These are phyloP conservation scores for Hemisphaericaspora lyxosophila DNA, from an alignment of 1,139 yeast genomes.

Conservation along the genomic window DNA sequence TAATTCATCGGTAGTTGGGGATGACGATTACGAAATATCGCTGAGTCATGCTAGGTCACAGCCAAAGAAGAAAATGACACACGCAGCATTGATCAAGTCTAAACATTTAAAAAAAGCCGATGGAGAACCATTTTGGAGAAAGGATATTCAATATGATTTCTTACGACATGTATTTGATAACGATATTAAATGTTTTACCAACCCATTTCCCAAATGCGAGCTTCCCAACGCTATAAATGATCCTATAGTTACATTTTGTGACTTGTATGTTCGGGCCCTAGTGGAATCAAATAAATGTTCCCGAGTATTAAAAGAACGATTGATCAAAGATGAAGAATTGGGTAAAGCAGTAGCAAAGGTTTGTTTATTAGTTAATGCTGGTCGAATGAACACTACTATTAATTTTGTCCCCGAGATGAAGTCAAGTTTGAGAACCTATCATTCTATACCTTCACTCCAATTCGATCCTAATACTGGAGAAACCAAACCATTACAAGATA, in stretches of 20 bases:
- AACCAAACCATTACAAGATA: conserved; percentile 84
- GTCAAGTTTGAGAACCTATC: conserved; percentile 87
- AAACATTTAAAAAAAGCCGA: conserved; percentile 68
- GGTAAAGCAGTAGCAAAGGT: conserved; percentile 79
- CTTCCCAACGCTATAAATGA: conserved; percentile 39
- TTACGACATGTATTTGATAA: conserved; percentile 65
- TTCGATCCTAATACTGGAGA: conserved; percentile 46
- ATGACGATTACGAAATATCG: conserved; percentile 15
- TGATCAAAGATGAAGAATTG: conserved; percentile 60
- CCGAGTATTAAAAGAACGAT: conserved; percentile 74
- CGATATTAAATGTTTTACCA: conserved; percentile 65
- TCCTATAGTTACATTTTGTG: conserved; percentile 73
- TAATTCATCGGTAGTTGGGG: conserved; percentile 16
- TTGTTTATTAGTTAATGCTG: conserved; percentile 84
- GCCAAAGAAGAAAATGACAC: too few species aligned
- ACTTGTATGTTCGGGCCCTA: conserved; percentile 76
- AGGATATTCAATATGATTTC: conserved; percentile 84
- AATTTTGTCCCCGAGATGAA: conserved; percentile 97
- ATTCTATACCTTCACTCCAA: conserved; percentile 88
- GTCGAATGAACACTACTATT: conserved; percentile 92
- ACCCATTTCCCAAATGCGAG: conserved; percentile 43
- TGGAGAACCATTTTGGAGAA: conserved; percentile 90
- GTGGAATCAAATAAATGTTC: conserved; percentile 85
- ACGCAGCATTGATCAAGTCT: neutral
- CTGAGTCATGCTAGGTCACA: neutral